A percentile compares a stretch with the other conserved stretches of the same genome.
phyloP scores from a whole-genome alignment of 208 protist species.

The Trichomonas gallinae region DNA sequence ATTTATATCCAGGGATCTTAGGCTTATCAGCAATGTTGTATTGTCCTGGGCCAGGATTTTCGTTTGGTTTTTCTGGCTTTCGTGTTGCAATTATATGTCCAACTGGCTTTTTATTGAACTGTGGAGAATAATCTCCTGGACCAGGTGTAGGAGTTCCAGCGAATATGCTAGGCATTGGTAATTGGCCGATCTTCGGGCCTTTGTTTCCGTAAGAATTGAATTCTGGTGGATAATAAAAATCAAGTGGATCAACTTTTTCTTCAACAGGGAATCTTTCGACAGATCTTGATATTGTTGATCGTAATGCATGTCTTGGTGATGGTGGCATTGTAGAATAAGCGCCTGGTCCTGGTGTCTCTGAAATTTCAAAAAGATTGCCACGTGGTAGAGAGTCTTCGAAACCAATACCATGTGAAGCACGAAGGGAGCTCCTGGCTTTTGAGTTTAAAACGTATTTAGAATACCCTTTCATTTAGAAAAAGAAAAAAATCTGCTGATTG shows the following conservation, averaged over 20 bases:
- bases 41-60: neutral
- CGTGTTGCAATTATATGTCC: neutral
- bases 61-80: neutral
- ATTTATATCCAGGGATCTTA: neutral
- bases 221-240: neutral
- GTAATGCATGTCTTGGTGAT: neutral
- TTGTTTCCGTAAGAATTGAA: neutral
- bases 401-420: neutral
- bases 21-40: neutral
- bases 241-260: neutral
- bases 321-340: neutral
- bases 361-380: neutral
- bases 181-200: neutral
- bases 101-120: neutral
- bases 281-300: neutral
- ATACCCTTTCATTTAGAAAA: neutral
- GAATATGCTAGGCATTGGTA: neutral
- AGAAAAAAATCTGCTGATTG: neutral
- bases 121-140: neutral
- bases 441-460: neutral
- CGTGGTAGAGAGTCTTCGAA: neutral
- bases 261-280: neutral
- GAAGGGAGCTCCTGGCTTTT: neutral
- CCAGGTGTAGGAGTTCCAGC: neutral
- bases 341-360: neutral